Conservation (phyloP, 1,139 yeast species). For the Nakaseomyces sp. region DNA sequence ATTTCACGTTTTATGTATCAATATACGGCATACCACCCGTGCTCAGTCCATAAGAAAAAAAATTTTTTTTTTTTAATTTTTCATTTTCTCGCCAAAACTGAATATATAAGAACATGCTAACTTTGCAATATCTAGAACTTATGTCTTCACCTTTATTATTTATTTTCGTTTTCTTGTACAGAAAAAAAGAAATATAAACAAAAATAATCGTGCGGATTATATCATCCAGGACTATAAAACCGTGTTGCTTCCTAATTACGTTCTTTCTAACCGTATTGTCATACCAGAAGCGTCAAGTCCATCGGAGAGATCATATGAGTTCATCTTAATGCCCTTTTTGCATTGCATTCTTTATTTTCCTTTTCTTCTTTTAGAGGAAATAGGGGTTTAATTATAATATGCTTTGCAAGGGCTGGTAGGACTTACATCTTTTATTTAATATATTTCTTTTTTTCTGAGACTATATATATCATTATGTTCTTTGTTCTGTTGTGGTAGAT, state of each 20-base stretch:
- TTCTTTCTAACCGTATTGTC: conserved; percentile 34
- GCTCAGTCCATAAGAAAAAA: conserved; percentile 5
- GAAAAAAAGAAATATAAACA: conserved; percentile 10
- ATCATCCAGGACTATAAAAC: conserved; percentile 51
- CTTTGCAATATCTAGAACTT: too few relatives aligned
- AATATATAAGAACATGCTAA: neutral
- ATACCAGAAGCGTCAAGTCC: conserved; percentile 50
- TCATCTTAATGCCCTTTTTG: conserved; percentile 53
- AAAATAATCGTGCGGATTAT: conserved; percentile 48
- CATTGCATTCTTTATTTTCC: neutral
- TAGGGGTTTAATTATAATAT: conserved; percentile 12
- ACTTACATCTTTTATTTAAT: conserved; percentile 36
- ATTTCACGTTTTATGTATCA: neutral
- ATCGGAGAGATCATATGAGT: conserved; percentile 48
- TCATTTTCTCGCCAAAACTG: too few relatives aligned
- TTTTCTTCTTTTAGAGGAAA: neutral
- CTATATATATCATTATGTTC: neutral
- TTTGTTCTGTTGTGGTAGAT: conserved; percentile 9
- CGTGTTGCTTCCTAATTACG: conserved; percentile 43
- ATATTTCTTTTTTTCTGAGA: neutral
- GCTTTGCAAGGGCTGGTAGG: conserved; percentile 51
- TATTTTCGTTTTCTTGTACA: too few relatives aligned
- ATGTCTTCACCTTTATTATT: too few relatives aligned
- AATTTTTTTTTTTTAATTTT: conserved; percentile 3
- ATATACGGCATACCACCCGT: neutral